Evolutionary conservation across 1,284 basidiomycete genomes (phyloP), one percentile per base, ranked within the genome.

Genomic region (Malassezia restricta): DNA sequence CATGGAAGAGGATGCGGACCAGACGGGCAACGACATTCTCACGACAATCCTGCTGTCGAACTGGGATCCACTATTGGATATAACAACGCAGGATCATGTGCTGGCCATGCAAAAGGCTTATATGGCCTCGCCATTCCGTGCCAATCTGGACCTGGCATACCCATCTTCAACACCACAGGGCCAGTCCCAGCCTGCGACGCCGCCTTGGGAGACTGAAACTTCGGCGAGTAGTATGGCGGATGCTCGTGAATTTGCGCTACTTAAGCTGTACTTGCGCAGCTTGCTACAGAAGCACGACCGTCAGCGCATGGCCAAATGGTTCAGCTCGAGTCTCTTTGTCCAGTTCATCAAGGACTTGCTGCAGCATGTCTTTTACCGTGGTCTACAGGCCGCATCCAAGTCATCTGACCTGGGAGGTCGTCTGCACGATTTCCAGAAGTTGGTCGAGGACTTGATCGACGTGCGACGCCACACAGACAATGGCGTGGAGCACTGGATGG

Each of bases 331-430:
- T 30, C 43, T 69, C 39, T 57, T 72, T 38, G 61, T 63, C 8
- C 54, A 61, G 42, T 66, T 67, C 43, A 57, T 72, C 55, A 69
- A 68, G 44, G 70, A 72, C 35, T 61, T 60, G 41, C 57, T 68
- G 35, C 55, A 64, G 32, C 59, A 59, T 5, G 63, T 73, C 29
- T 69, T 71, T 31, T 71, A 68, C 46, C 56, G 61, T 15, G 56
- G 59, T 6, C 63, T 71, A 46, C 62, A 59, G 33, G 30, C 52
- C 40, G 65, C 67, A 6, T 63, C 66, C 8, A 38, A 47, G 17
- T 54, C 46, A 20, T 55, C 63, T 24, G 63, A 73, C 48, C 55
- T 71, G 20, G 57, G 61, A 39, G 64, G 53, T 12, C 62, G 66
- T 4, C 56, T 73, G 15, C 65, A 60, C 32, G 70, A 73, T 51